Evolutionary conservation across 2,329 filamentous ascomycete species (phyloP).

Genomic region (Botrytis fabae): DNA sequence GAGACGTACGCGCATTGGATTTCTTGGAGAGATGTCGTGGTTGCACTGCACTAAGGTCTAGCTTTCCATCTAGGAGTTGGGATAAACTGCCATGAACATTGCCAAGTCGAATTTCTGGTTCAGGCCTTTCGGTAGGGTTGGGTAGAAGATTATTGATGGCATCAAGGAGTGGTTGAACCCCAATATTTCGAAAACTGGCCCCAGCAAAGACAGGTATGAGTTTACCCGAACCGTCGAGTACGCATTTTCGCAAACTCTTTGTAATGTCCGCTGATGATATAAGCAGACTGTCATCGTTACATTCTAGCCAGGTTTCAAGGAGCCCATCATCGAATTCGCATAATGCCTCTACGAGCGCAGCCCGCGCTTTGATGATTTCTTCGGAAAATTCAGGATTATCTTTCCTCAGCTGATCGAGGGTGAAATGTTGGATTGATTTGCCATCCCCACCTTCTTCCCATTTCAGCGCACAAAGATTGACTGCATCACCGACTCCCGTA

Average conservation of each 20-base stretch:
- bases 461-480: conserved; percentile 71
- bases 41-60: conserved; percentile 42
- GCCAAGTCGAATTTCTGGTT: conserved; percentile 73
- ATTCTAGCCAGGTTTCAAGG: conserved; percentile 79
- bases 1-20: conserved; percentile 45
- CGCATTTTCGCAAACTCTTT: conserved; percentile 70
- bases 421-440: conserved; percentile 57
- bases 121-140: conserved; percentile 75
- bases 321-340: conserved; percentile 87
- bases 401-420: conserved; percentile 53
- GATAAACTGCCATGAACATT: conserved; percentile 55
- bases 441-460: conserved; percentile 71
- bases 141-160: conserved; percentile 86
- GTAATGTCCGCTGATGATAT: conserved; percentile 68
- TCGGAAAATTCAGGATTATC: conserved; percentile 53
- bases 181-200: conserved; percentile 90
- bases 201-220: conserved; percentile 87
- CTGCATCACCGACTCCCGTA: conserved; percentile 79
- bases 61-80: conserved; percentile 48
- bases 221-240: conserved; percentile 66
- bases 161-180: conserved; percentile 88
- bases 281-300: conserved; percentile 68
- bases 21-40: conserved; percentile 42
- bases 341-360: conserved; percentile 76
- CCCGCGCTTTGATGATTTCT: conserved; percentile 74